Percentiles rank a stretch among this genome's conserved stretches.
These are phyloP conservation scores for Emericellopsis atlantica DNA, from an alignment of 2,329 filamentous ascomycete species.

Conservation along the genomic window DNA sequence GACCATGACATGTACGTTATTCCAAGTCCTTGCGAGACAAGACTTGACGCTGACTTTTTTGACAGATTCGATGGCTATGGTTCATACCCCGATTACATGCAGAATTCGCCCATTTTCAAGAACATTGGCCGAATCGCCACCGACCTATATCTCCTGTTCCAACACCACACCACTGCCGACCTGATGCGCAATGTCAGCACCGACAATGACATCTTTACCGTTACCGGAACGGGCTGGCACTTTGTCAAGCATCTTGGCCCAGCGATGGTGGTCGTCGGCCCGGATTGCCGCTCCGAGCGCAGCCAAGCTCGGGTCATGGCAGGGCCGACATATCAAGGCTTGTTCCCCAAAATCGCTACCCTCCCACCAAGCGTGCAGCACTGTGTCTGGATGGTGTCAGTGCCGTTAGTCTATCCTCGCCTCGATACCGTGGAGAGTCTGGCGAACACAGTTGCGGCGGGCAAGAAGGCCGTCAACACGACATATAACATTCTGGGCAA, in stretches of 20 bases:
- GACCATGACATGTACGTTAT: constrained; percentile 90
- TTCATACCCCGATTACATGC: constrained; percentile 97
- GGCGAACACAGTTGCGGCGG: constrained; percentile 81
- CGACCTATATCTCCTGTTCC: constrained; percentile 96
- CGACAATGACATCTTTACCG: constrained; percentile 86
- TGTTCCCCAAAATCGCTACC: constrained; percentile 90
- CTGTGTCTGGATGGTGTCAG: constrained; percentile 90
- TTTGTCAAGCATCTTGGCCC: constrained; percentile 95
- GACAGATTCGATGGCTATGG: constrained; percentile 88
- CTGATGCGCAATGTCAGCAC: constrained; percentile 80
- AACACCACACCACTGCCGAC: constrained; percentile 92
- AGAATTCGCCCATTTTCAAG: constrained; percentile 93
- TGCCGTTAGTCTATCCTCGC: constrained; percentile 82
- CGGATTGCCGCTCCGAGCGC: constrained; percentile 84
- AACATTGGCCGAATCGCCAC: constrained; percentile 93
- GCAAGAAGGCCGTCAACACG: constrained; percentile 92
- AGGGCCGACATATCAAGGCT: constrained; percentile 89
- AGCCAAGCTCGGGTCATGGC: constrained; percentile 88
- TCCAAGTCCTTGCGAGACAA: background rate
- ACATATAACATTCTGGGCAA: constrained; percentile 95
- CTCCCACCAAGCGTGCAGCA: constrained; percentile 90
- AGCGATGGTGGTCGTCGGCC: constrained; percentile 76
- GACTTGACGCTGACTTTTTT: constrained; percentile 3
- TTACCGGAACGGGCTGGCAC: constrained; percentile 96
- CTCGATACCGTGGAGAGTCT: constrained; percentile 86